Conservation (phyloP, 169 alveolate genomes). For the Plasmodium vivax region DNA sequence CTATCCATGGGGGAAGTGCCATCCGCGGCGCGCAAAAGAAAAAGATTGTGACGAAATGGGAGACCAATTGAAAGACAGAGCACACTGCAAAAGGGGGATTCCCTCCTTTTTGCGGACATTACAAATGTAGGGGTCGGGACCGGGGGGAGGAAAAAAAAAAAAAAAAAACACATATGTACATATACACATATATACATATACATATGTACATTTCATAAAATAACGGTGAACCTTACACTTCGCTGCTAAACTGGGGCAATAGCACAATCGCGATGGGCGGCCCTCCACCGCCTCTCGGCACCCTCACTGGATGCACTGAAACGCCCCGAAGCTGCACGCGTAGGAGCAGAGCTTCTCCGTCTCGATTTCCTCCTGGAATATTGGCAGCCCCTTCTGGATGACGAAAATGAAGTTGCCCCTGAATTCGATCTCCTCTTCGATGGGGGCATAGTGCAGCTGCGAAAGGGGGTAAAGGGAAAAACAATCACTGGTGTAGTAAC, state of each 20-base stretch:
- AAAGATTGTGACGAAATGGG: background rate
- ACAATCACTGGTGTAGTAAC: background rate
- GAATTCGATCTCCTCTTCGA: slow-evolving; percentile 45
- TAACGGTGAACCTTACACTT: background rate
- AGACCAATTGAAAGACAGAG: background rate
- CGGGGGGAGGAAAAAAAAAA: background rate
- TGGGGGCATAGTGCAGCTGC: slow-evolving; percentile 31
- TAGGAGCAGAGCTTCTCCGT: slow-evolving; percentile 32
- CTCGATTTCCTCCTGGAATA: slow-evolving; percentile 56
- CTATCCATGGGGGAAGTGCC: background rate
- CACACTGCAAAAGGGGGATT: background rate
- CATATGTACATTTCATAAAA: background rate
- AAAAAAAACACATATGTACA: background rate
- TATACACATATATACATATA: background rate
- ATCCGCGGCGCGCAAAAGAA: background rate
- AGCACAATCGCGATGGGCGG: background rate
- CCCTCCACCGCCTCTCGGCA: background rate
- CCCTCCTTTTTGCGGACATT: background rate
- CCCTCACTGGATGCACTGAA: background rate
- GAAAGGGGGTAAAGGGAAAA: background rate
- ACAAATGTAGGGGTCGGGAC: background rate
- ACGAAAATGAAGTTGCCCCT: slow-evolving; percentile 39
- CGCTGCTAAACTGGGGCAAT: background rate
- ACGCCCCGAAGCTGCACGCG: slow-evolving; percentile 40
- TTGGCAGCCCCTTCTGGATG: slow-evolving; percentile 51